Conservation (phyloP, 2,329 filamentous ascomycete species). For the Blastomyces silverae region DNA sequence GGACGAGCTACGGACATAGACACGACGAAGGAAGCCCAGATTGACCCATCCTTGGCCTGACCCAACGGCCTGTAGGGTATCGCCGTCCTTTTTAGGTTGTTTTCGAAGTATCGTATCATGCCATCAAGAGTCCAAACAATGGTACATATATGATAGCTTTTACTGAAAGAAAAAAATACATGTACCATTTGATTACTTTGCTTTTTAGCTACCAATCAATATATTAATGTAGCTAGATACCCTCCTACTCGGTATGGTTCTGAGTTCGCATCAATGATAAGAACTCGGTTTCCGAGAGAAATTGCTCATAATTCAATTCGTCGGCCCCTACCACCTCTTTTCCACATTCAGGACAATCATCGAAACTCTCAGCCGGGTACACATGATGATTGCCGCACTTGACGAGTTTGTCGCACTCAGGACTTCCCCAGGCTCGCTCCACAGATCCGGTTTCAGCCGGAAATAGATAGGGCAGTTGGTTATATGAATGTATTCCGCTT, state of each 20-base stretch:
- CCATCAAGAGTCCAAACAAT: background rate
- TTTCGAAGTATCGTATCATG: background rate
- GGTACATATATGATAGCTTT: background rate
- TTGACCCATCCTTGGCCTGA: too few relatives aligned
- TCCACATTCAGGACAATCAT: slow-evolving; percentile 23
- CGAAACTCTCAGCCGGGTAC: slow-evolving; percentile 21
- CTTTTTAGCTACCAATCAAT: background rate
- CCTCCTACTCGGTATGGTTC: background rate
- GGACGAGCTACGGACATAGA: too few relatives aligned
- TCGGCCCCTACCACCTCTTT: slow-evolving; percentile 13
- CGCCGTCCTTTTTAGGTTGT: too few relatives aligned
- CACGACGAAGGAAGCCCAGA: background rate
- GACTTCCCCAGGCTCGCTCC: slow-evolving; percentile 20
- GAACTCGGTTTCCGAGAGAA: slow-evolving; percentile 14
- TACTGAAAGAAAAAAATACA: background rate
- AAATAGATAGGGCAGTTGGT: slow-evolving; percentile 3
- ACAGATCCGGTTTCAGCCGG: slow-evolving; percentile 16
- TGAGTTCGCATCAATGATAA: slow-evolving; percentile 16
- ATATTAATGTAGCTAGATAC: background rate
- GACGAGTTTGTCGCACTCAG: slow-evolving; percentile 15
- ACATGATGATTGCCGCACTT: slow-evolving; percentile 19
- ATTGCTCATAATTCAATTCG: slow-evolving; percentile 12
- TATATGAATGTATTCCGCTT: slow-evolving; percentile 1
- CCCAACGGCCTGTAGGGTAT: too few relatives aligned
- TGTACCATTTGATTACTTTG: background rate